Evolutionary conservation across 345 rosid genomes (phyloP).

Genomic region (Syzygium jambos): DNA sequence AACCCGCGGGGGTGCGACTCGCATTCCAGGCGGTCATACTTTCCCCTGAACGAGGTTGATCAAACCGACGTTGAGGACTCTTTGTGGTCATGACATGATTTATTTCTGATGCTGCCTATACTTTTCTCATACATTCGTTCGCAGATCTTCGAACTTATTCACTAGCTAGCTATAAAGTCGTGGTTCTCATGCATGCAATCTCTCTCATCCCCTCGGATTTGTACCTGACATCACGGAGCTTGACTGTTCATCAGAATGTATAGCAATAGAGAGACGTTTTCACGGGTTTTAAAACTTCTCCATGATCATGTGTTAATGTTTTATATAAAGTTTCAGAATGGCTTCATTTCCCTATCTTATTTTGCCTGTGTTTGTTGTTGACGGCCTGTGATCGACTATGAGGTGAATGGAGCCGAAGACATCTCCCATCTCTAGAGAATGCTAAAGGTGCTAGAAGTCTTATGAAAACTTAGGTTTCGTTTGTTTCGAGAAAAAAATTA

Average conservation of each 20-base stretch:
- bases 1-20: not conserved
- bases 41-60: slow-evolving; percentile 22
- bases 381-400: not conserved
- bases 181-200: not conserved
- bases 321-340: not conserved
- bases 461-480: not conserved
- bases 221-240: not conserved
- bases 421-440: not conserved
- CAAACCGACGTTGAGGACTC: slow-evolving; percentile 24
- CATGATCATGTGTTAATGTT: not conserved
- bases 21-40: not conserved
- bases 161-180: not conserved
- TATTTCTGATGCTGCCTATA: not conserved
- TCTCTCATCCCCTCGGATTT: not conserved
- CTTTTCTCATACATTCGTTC: not conserved
- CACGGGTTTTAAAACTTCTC: not conserved
- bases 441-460: not conserved
- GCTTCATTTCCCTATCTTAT: not conserved
- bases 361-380: not conserved
- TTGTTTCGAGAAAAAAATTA: too few species aligned
- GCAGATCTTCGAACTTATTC: not conserved
- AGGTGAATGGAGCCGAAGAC: not conserved
- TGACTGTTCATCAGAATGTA: not conserved
- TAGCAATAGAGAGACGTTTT: not conserved
- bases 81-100: slow-evolving; percentile 22